These are phyloP conservation scores for Daldinia childiae DNA, from an alignment of 495 filamentous ascomycete species.

Conservation along the genomic window DNA sequence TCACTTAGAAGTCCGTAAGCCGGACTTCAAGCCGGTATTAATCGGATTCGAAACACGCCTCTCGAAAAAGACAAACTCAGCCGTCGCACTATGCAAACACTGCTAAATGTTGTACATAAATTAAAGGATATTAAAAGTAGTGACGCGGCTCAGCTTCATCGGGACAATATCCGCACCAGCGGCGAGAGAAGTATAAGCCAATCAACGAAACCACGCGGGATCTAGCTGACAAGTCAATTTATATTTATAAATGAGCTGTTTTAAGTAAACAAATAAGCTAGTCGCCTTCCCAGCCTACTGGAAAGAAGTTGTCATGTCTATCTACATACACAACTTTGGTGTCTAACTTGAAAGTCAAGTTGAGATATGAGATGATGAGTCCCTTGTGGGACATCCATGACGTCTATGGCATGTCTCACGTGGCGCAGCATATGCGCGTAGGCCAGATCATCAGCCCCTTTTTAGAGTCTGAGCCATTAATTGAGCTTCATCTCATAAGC, in stretches of 20 bases:
- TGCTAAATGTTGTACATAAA: neutral
- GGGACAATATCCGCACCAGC: neutral
- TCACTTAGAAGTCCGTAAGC: neutral
- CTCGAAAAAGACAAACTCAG: too few relatives aligned
- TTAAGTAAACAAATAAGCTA: neutral
- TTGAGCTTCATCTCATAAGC: neutral
- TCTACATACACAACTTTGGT: neutral
- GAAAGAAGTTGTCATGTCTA: neutral
- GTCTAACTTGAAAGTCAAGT: neutral
- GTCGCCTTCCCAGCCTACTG: neutral
- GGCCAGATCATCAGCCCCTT: neutral
- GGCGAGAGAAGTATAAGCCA: neutral
- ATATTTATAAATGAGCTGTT: neutral
- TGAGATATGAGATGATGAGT: neutral
- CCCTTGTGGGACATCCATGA: conserved; percentile 10
- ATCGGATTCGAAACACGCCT: neutral
- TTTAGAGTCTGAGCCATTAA: neutral
- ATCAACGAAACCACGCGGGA: neutral
- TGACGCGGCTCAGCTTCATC: neutral
- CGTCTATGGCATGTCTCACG: neutral
- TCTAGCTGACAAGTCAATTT: neutral
- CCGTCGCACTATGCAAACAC: neutral
- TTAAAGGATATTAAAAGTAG: too few relatives aligned
- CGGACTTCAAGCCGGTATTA: neutral
- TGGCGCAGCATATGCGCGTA: neutral